These are phyloP conservation scores for Cadophora sp. DNA, from an alignment of 2,329 filamentous ascomycete species.

Conservation along the genomic window DNA sequence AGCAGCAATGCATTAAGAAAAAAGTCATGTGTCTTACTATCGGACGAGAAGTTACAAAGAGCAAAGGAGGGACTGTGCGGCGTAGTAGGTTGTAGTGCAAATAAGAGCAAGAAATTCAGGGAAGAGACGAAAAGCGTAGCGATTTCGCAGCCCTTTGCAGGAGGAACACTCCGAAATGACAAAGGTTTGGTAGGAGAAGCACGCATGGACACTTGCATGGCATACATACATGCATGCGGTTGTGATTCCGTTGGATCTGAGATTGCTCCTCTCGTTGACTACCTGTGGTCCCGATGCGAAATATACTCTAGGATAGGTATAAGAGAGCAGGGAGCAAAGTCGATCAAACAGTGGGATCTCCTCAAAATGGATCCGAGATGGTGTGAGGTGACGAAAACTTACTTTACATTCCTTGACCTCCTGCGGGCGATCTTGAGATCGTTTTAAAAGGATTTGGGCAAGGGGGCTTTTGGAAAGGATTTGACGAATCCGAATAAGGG, in stretches of 20 bases:
- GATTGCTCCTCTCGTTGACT: neutral
- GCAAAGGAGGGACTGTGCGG: neutral
- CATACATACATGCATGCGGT: slow-evolving; percentile 1
- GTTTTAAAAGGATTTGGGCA: neutral
- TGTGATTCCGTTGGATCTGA: slow-evolving; percentile 14
- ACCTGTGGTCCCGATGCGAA: slow-evolving; percentile 9
- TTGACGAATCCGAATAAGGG: neutral
- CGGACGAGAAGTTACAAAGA: neutral
- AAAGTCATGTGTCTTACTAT: no score
- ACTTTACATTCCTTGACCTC: neutral
- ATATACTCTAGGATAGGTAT: slow-evolving; percentile 6
- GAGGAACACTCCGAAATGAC: neutral
- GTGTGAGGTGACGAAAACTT: neutral
- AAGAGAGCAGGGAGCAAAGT: neutral
- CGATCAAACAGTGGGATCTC: slow-evolving; percentile 7
- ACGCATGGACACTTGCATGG: slow-evolving; percentile 2
- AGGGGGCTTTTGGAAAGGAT: neutral
- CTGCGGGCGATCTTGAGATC: neutral
- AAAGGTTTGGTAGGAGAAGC: slow-evolving; percentile 4
- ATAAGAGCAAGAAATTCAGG: slow-evolving; percentile 3
- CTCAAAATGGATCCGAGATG: neutral
- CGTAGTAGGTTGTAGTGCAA: neutral
- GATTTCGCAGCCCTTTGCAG: neutral
- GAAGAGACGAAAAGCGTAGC: slow-evolving; percentile 4
- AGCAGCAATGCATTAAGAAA: neutral